Base-by-base conservation (phyloP, 345 rosid species). In the Rhodamnia argentea region DNA sequence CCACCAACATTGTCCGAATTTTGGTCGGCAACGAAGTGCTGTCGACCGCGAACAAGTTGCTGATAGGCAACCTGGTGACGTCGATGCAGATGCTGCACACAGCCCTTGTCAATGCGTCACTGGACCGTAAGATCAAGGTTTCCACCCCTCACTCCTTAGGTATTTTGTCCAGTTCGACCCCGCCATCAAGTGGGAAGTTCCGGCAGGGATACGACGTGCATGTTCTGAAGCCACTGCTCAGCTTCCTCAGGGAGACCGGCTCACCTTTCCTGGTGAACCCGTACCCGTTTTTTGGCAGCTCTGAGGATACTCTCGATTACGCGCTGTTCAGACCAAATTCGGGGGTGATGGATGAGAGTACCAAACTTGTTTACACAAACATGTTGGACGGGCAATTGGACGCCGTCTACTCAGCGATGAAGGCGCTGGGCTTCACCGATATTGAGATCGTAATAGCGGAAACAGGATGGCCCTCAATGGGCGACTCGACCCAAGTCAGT, bases 341-440 rank as follows among this genome's bases (percentile, higher is more conserved):
- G 2, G 98, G 97, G 24, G 92, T 92, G 42, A 13, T 89, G 12
- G 99, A 97, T 44, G 88, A 88, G 8, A 85, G 86, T 44, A 90
- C 97, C 3, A 90, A 89, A 82, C 89, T 92, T 47, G 58, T 62
- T 5, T 96, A 96, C 91, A 93, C 94, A 0, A 97, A 93, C 89
- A 96, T 97, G 98, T 64, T 97, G 32, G 98, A 97, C 51, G 99
- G 93, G n/a, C 99, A 97, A 84, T 91, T 96, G 5, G 99, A 97
- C 83, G 95, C 98, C 0, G 97, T 97, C 14, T 95, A 87, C 56
- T 94, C 97, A 4, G 97, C 99, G 18, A 91, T 97, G 92, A 94
- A 92, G 84, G 59, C 87, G 20, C 84, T 95, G 4, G 99, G 96
- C 2, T 96, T 92, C 47, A 29, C 88, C 6, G 98, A 96, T 85